phyloP scores from a whole-genome alignment of 306 rosid species.

The Oemleria cerasiformis region DNA sequence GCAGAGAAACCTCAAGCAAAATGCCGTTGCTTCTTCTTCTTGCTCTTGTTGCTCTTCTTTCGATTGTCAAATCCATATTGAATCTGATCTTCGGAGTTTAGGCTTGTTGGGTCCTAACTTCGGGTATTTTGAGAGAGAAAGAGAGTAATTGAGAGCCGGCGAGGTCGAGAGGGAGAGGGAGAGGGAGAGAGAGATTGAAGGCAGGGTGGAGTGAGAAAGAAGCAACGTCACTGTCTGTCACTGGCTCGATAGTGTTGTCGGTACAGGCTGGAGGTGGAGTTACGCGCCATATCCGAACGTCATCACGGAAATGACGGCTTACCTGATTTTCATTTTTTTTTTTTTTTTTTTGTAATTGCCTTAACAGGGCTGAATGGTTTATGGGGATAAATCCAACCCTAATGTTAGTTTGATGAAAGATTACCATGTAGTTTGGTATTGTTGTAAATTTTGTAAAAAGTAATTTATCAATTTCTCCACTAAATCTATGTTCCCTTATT shows the following conservation, averaged over 20 bases:
- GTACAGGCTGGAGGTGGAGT: neutral
- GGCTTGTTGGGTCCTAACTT: neutral
- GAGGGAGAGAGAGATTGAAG: neutral
- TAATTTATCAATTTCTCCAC: no score
- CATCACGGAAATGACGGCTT: neutral
- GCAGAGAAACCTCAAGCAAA: neutral
- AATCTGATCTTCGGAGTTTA: neutral
- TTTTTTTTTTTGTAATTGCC: no score
- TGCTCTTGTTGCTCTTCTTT: neutral
- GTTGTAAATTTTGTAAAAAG: no score
- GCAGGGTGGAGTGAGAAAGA: constrained; percentile 11
- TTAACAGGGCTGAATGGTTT: no score
- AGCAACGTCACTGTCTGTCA: constrained; percentile 6
- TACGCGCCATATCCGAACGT: neutral
- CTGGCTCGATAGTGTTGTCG: neutral
- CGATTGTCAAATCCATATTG: constrained; percentile 10
- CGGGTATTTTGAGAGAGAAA: neutral
- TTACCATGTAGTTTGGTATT: no score
- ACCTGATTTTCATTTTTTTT: neutral
- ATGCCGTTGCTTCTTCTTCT: constrained; percentile 3
- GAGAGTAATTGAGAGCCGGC: neutral
- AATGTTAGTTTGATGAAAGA: no score
- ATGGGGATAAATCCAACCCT: no score
- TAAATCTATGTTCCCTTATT: no score
- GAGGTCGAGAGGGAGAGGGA: neutral